Conservation (phyloP, 2,329 filamentous ascomycete species). For the Talaromyces sp. region DNA sequence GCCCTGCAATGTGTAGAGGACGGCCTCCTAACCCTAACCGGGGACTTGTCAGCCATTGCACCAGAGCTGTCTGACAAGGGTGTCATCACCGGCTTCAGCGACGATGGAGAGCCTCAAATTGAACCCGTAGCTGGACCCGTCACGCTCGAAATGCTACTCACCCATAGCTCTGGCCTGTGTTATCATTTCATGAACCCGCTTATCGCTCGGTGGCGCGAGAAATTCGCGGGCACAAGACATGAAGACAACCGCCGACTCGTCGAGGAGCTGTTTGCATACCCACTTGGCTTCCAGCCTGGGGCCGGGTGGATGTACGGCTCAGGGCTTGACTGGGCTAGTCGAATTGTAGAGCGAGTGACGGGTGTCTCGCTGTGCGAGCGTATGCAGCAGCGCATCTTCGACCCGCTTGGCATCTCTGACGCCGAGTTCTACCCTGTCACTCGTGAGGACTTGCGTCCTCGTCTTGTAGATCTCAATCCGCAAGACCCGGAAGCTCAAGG, state of each 20-base stretch:
- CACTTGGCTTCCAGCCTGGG: constrained; percentile 51
- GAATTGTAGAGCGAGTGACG: constrained; percentile 47
- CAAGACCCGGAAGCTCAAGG: constrained; percentile 34
- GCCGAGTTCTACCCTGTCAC: constrained; percentile 38
- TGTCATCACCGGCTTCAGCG: constrained; percentile 46
- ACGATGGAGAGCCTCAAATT: constrained; percentile 35
- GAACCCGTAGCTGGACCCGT: constrained; percentile 34
- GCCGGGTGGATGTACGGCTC: constrained; percentile 48
- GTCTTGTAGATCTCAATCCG: constrained; percentile 36
- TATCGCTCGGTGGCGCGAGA: constrained; percentile 33
- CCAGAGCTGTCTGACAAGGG: constrained; percentile 48
- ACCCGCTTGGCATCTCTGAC: constrained; percentile 40
- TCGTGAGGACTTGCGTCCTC: constrained; percentile 30
- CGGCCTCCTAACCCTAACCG: constrained; percentile 44
- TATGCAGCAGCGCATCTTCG: constrained; percentile 43
- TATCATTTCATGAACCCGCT: constrained; percentile 43
- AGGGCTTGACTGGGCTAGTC: constrained; percentile 51
- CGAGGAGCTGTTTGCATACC: constrained; percentile 40
- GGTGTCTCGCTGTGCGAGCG: constrained; percentile 40
- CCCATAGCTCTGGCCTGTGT: constrained; percentile 47
- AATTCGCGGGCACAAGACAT: constrained; percentile 18
- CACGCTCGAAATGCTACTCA: constrained; percentile 50
- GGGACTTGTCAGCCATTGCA: constrained; percentile 41
- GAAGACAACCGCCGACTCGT: constrained; percentile 28
- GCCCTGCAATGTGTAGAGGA: constrained; percentile 54